These are phyloP conservation scores for Fagus sylvatica DNA, from an alignment of 306 rosid species.

Conservation along the genomic window DNA sequence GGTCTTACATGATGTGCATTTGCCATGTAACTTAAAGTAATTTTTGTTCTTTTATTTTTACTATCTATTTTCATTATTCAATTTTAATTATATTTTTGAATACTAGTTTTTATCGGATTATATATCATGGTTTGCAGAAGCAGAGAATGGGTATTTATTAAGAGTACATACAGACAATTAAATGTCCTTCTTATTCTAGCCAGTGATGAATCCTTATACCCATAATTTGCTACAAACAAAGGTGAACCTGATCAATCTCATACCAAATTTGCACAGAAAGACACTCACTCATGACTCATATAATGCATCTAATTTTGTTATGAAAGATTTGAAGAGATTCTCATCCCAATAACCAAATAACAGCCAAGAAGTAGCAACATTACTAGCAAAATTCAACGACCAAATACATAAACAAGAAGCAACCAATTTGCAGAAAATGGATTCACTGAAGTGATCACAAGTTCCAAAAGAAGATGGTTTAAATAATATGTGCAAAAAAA, in stretches of 20 bases:
- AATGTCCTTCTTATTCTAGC: background rate
- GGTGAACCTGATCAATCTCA: background rate
- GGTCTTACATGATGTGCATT: too few relatives aligned
- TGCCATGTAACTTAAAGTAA: too few relatives aligned
- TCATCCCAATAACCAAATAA: background rate
- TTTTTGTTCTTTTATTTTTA: too few relatives aligned
- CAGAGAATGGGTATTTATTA: background rate
- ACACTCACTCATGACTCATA: background rate
- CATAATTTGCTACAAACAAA: background rate
- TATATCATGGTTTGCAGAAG: background rate
- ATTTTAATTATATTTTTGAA: too few relatives aligned
- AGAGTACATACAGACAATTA: background rate
- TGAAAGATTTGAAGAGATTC: background rate
- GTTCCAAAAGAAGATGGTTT: background rate
- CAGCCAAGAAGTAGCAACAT: background rate
- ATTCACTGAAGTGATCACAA: background rate
- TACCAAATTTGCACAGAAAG: background rate
- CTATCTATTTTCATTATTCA: too few relatives aligned
- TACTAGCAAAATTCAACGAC: background rate
- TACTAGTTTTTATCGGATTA: too few relatives aligned
- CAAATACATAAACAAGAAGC: background rate
- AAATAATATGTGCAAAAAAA: background rate
- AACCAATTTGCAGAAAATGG: background rate
- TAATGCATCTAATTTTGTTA: background rate
- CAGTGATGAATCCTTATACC: background rate